Percentiles rank a stretch among this genome's conserved stretches.
Evolutionary conservation across 2,329 filamentous ascomycete species (phyloP).

Genomic region (Talaromyces sp.): DNA sequence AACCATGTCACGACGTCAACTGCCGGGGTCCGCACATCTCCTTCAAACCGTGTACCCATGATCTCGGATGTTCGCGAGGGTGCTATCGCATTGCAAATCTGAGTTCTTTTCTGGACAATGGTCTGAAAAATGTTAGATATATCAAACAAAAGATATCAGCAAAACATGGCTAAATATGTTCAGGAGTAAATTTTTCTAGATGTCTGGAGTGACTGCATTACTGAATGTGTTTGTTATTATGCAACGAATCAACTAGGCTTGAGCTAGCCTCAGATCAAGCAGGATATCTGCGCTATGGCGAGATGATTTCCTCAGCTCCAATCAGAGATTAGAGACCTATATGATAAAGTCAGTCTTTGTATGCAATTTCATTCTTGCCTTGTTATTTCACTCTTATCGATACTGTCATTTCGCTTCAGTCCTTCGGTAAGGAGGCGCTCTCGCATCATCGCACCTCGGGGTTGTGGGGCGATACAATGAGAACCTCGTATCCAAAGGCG

Average conservation of each 20-base stretch:
- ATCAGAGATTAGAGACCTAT: background rate
- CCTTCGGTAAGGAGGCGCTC: background rate
- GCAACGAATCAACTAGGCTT: background rate
- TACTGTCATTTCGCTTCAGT: background rate
- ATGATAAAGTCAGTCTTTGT: background rate
- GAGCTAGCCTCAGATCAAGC: background rate
- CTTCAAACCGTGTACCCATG: conserved; percentile 27
- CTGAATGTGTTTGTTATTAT: background rate
- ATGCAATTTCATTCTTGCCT: background rate
- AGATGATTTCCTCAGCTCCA: background rate
- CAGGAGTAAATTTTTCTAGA: background rate
- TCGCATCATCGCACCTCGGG: background rate
- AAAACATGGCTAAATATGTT: background rate
- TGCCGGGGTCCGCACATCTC: conserved; percentile 34
- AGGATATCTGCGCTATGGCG: background rate
- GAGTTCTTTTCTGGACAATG: background rate
- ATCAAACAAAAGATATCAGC: background rate
- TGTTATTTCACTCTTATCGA: background rate
- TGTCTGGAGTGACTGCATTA: background rate
- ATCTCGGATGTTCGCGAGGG: conserved; percentile 32
- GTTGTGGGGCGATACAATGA: background rate
- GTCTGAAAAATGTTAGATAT: background rate
- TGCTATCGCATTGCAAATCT: background rate
- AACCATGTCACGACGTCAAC: conserved; percentile 29
- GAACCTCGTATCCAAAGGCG: background rate